A percentile compares a stretch with the other conserved stretches of the same genome.
Evolutionary conservation across 2,329 filamentous ascomycete species (phyloP).

Genomic region (Aspergillus glaucus): DNA sequence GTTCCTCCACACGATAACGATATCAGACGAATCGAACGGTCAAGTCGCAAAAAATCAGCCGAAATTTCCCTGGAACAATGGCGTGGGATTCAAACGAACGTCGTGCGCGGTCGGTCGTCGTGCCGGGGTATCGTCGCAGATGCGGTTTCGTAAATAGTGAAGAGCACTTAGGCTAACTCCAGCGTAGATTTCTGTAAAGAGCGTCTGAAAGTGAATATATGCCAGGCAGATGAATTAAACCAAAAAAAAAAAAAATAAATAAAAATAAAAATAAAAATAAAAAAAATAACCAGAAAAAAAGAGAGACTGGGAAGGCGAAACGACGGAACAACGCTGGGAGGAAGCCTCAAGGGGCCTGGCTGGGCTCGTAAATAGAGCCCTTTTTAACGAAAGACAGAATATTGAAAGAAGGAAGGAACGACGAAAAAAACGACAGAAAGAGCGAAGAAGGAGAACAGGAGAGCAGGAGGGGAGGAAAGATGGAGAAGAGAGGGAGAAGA

Average conservation of each 20-base stretch:
- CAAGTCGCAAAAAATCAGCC: not conserved
- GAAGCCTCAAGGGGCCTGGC: too few species aligned
- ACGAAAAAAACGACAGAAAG: not conserved
- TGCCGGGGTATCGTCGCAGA: too few species aligned
- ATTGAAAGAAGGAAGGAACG: not conserved
- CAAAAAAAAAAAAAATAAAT: not conserved
- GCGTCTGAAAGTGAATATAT: too few species aligned
- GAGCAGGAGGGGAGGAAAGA: not conserved
- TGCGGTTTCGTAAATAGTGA: too few species aligned
- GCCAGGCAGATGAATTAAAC: too few species aligned
- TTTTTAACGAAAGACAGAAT: not conserved
- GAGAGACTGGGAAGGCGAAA: not conserved
- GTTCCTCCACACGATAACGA: not conserved
- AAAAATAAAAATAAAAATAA: not conserved
- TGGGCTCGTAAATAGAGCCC: too few species aligned
- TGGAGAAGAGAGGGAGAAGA: not conserved
- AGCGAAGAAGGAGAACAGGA: not conserved
- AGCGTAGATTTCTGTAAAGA: too few species aligned
- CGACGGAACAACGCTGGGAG: too few species aligned
- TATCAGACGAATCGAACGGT: not conserved
- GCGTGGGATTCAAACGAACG: too few species aligned
- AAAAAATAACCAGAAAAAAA: not conserved
- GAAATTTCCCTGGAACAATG: too few species aligned
- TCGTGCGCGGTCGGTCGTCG: too few species aligned
- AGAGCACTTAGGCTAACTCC: too few species aligned